Evolutionary conservation across 2,329 filamentous ascomycete species (phyloP).

Genomic region (Arthrobotrys musiformis): DNA sequence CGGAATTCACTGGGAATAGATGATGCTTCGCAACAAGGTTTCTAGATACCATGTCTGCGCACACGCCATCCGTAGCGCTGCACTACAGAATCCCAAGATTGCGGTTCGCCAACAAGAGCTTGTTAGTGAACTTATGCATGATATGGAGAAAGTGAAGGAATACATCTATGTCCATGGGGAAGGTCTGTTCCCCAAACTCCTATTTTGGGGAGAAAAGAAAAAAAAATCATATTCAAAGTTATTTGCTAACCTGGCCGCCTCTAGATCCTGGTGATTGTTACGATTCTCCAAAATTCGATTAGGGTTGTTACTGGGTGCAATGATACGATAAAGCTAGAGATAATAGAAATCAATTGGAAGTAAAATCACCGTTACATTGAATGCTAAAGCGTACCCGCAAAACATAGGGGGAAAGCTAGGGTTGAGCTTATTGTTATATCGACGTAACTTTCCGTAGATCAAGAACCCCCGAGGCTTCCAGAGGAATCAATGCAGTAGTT

Average conservation of each 20-base stretch:
- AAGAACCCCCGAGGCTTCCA: constrained; percentile 17
- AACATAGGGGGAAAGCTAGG: no score
- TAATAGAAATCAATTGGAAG: no score
- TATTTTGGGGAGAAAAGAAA: no score
- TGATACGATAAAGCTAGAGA: not conserved
- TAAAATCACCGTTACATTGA: no score
- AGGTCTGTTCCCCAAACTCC: constrained; percentile 63
- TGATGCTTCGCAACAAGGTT: constrained; percentile 73
- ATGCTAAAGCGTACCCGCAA: no score
- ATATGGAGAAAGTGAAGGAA: constrained; percentile 66
- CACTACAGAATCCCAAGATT: constrained; percentile 67
- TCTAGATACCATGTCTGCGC: constrained; percentile 71
- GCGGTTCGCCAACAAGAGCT: constrained; percentile 64
- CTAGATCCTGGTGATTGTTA: constrained; percentile 69
- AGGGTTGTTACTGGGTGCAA: not conserved
- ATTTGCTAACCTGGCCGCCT: not conserved
- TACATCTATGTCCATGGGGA: constrained; percentile 69
- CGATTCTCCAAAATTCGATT: constrained; percentile 65
- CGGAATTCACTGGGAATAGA: constrained; percentile 60
- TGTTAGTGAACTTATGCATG: constrained; percentile 66
- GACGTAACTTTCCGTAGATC: not conserved
- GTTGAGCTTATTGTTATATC: no score
- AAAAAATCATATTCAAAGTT: not conserved
- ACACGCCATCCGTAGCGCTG: constrained; percentile 67
- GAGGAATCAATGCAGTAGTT: constrained; percentile 9